Evolutionary conservation across 2,329 filamentous ascomycete species (phyloP).

Genomic region (Pezizomycotina sp.): DNA sequence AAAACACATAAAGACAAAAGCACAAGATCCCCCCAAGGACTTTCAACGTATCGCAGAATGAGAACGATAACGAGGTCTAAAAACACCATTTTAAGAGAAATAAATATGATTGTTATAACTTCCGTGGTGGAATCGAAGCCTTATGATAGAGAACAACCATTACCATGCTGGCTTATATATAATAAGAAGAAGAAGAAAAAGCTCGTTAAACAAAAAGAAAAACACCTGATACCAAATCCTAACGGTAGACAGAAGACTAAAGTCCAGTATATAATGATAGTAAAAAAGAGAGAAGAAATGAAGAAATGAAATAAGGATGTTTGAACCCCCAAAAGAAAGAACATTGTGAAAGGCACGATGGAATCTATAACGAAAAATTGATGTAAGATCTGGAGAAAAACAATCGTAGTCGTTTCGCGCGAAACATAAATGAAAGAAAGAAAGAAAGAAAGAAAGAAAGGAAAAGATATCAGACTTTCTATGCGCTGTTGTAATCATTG

Average conservation of each 20-base stretch:
- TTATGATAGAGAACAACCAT: no score
- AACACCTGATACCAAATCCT: slow-evolving; percentile 1
- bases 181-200: background rate
- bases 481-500: slow-evolving; percentile 18
- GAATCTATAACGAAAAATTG: slow-evolving; percentile 3
- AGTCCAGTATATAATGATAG: background rate
- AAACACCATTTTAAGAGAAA: background rate
- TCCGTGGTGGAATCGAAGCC: no score
- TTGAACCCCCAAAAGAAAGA: background rate
- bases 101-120: no score
- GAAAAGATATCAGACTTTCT: background rate
- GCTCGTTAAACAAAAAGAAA: background rate
- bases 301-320: background rate
- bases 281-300: slow-evolving; percentile 1
- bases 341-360: background rate
- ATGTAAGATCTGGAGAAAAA: background rate
- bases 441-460: background rate
- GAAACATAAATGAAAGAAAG: background rate
- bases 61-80: slow-evolving; percentile 1
- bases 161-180: no score
- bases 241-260: background rate
- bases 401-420: background rate
- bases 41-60: no score
- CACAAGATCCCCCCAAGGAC: no score
- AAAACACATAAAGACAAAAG: no score